phyloP scores from a whole-genome alignment of 2,329 filamentous ascomycete species.

The Ceratocystis cacaofunesta region DNA sequence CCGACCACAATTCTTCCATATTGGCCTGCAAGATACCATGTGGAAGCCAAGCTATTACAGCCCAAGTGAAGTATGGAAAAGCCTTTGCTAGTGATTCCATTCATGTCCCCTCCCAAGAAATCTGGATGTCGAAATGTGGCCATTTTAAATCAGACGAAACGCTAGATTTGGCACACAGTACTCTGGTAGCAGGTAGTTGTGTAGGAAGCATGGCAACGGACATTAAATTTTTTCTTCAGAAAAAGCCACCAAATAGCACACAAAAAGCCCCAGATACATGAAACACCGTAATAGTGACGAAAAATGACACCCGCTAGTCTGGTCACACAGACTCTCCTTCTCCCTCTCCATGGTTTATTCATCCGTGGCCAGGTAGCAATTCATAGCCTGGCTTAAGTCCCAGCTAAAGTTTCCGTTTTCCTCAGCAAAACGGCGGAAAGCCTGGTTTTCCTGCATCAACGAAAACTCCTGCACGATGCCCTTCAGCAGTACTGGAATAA shows the following conservation, averaged over 20 bases:
- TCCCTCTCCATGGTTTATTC: not conserved
- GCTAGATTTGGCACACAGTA: not conserved
- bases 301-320: not conserved
- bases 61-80: no score
- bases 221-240: not conserved
- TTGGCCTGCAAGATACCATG: not conserved
- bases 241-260: not conserved
- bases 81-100: no score
- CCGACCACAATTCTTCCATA: not conserved
- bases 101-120: no score
- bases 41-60: no score
- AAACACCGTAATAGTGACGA: not conserved
- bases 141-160: not conserved
- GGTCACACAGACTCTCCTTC: not conserved
- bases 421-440: not conserved
- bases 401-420: not conserved
- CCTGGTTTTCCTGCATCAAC: not conserved
- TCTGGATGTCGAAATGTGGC: no score
- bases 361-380: not conserved
- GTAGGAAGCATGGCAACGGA: not conserved
- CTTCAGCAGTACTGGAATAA: not conserved
- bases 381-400: not conserved
- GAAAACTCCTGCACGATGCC: not conserved
- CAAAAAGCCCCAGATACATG: not conserved
- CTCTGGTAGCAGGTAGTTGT: not conserved